A percentile compares a stretch with the other conserved stretches of the same genome.
Evolutionary conservation across 768 basidiomycete species (phyloP).

Genomic region (Lyophyllum shimeji): DNA sequence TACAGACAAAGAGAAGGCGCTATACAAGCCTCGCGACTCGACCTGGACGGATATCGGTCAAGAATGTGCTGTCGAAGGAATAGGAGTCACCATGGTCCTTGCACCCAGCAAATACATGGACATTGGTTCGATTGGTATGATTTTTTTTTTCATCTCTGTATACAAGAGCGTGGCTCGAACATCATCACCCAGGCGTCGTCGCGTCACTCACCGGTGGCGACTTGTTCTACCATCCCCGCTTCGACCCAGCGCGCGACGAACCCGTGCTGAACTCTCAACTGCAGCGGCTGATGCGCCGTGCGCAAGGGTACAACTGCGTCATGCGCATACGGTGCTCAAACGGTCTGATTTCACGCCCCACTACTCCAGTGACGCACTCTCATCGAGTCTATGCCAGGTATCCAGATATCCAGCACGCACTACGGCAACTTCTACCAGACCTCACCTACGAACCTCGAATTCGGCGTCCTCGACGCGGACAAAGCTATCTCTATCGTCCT

Average conservation of each 20-base stretch:
- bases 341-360: conserved; percentile 44
- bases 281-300: conserved; percentile 61
- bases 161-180: background rate
- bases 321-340: conserved; percentile 83
- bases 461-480: conserved; percentile 80
- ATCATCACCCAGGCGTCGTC: conserved; percentile 50
- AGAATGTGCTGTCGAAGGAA: conserved; percentile 85
- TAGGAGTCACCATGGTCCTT: conserved; percentile 89
- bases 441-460: conserved; percentile 70
- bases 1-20: conserved; percentile 79
- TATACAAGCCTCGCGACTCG: conserved; percentile 78
- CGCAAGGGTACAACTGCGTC: conserved; percentile 76
- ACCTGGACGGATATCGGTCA: conserved; percentile 84
- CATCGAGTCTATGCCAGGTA: conserved; percentile 37
- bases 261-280: conserved; percentile 73
- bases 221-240: conserved; percentile 91
- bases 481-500: conserved; percentile 76
- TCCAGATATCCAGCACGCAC: conserved; percentile 58
- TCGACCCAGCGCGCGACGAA: conserved; percentile 67
- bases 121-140: conserved; percentile 78
- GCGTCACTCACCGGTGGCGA: conserved; percentile 84
- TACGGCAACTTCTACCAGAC: conserved; percentile 73
- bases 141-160: background rate
- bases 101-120: conserved; percentile 81
- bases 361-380: background rate